These are phyloP conservation scores for Rutidosis leptorrhynchoides DNA, from an alignment of 129 eudicot genomes.

Conservation along the genomic window DNA sequence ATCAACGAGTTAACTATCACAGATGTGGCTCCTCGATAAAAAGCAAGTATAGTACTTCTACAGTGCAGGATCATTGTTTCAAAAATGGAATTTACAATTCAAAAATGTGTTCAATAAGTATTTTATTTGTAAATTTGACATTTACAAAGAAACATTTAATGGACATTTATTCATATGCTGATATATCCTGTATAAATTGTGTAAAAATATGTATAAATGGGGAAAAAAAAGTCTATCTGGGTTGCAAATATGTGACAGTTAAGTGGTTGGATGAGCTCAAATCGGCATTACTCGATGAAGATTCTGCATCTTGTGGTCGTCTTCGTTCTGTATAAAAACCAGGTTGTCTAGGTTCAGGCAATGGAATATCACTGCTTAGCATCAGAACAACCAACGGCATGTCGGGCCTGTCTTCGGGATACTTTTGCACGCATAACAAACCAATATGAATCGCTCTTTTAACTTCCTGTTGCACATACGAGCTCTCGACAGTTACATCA, in stretches of 20 bases:
- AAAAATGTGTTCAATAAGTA: too few relatives aligned
- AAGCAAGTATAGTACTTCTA: too few relatives aligned
- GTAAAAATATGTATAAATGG: not conserved
- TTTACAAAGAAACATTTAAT: too few relatives aligned
- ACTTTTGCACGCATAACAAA: conserved; percentile 48
- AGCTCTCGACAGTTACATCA: conserved; percentile 27
- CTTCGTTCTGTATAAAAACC: conserved; percentile 49
- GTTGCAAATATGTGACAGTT: conserved; percentile 34
- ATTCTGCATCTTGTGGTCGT: conserved; percentile 30
- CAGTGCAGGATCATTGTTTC: too few relatives aligned
- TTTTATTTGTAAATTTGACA: too few relatives aligned
- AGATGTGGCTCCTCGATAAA: too few relatives aligned
- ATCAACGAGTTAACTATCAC: too few relatives aligned
- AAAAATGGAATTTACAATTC: too few relatives aligned
- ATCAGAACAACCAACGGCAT: conserved; percentile 50
- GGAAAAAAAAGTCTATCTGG: conserved; percentile 24
- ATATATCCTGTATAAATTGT: not conserved
- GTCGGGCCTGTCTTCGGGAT: conserved; percentile 55
- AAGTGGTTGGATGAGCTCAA: conserved; percentile 35
- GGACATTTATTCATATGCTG: not conserved
- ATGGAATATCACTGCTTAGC: conserved; percentile 39
- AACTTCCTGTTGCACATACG: conserved; percentile 25
- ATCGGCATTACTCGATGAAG: conserved; percentile 34
- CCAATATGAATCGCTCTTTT: conserved; percentile 35
- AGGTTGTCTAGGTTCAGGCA: conserved; percentile 44